These are phyloP conservation scores for Oryza meridionalis DNA, from an alignment of 176 grass and related monocot species.

Conservation along the genomic window DNA sequence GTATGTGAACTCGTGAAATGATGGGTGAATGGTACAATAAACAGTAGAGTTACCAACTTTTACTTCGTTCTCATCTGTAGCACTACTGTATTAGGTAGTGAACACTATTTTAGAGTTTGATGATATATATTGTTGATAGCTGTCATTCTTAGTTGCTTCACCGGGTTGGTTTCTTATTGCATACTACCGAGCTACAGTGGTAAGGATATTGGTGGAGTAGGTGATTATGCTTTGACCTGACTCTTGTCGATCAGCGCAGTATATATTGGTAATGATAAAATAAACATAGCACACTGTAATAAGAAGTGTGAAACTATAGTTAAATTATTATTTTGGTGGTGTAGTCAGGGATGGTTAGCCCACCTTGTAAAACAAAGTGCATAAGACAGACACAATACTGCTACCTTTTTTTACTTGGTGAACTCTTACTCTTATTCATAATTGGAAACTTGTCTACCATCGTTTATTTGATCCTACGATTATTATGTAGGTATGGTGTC, in stretches of 20 bases:
- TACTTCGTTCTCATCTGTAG: not conserved
- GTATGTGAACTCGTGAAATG: not conserved
- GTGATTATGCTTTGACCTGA: not conserved
- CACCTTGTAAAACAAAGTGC: not conserved
- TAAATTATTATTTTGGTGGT: slow-evolving; percentile 19
- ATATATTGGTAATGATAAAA: slow-evolving; percentile 2
- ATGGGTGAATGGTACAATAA: not conserved
- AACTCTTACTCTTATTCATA: slow-evolving; percentile 4
- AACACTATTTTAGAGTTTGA: slow-evolving; percentile 15
- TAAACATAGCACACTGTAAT: not conserved
- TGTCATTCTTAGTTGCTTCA: slow-evolving; percentile 12
- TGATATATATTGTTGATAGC: slow-evolving; percentile 16
- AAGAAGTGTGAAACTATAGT: slow-evolving; percentile 3
- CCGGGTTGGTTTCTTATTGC: slow-evolving; percentile 5
- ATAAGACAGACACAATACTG: not conserved
- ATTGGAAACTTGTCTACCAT: not conserved
- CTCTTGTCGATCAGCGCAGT: not conserved
- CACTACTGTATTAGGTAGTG: not conserved
- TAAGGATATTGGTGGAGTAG: slow-evolving; percentile 14
- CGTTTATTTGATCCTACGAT: not conserved
- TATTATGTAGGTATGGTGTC: slow-evolving; percentile 68
- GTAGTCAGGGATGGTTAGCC: not conserved
- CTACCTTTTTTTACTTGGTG: not conserved
- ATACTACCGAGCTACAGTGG: not conserved
- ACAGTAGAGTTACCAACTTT: not conserved